Evolutionary conservation across 805 yeast species (phyloP).

Genomic region (Hyphopichia homilentoma): DNA sequence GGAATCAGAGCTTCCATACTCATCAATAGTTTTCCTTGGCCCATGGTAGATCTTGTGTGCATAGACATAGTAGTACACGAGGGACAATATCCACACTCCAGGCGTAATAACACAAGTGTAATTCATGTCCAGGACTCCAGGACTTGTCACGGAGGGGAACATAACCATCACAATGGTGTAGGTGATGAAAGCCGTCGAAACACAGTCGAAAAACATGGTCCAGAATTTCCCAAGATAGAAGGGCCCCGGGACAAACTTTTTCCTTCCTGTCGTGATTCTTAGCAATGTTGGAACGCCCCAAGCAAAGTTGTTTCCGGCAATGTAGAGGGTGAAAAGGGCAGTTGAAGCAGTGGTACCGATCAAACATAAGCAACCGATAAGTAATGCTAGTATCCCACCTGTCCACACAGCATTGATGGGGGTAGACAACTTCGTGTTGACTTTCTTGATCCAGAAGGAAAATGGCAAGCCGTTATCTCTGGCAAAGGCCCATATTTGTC

Average conservation of each 20-base stretch:
- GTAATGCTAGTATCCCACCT: constrained; percentile 31
- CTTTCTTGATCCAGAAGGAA: constrained; percentile 20
- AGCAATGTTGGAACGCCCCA: constrained; percentile 55
- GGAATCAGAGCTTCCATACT: background rate
- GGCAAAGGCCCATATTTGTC: constrained; percentile 30
- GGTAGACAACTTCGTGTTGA: constrained; percentile 19
- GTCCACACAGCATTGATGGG: constrained; percentile 27
- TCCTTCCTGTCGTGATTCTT: constrained; percentile 43
- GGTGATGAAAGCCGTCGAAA: constrained; percentile 30
- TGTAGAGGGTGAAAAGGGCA: constrained; percentile 41
- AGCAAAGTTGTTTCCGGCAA: constrained; percentile 41
- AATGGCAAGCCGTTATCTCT: constrained; percentile 30
- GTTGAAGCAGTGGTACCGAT: constrained; percentile 40
- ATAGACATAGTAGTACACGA: constrained; percentile 20
- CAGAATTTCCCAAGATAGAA: constrained; percentile 52
- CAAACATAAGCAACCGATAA: constrained; percentile 37
- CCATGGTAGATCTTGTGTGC: constrained; percentile 28
- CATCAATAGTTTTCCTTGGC: constrained; percentile 24
- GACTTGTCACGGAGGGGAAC: constrained; percentile 49
- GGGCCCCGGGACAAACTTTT: constrained; percentile 58
- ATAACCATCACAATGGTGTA: constrained; percentile 26
- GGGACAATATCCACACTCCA: constrained; percentile 26
- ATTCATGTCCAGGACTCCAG: constrained; percentile 33
- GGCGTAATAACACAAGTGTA: constrained; percentile 30
- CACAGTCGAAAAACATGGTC: constrained; percentile 43